Conservation (phyloP, 2,329 filamentous ascomycete species). For the Monilinia fructigena region DNA sequence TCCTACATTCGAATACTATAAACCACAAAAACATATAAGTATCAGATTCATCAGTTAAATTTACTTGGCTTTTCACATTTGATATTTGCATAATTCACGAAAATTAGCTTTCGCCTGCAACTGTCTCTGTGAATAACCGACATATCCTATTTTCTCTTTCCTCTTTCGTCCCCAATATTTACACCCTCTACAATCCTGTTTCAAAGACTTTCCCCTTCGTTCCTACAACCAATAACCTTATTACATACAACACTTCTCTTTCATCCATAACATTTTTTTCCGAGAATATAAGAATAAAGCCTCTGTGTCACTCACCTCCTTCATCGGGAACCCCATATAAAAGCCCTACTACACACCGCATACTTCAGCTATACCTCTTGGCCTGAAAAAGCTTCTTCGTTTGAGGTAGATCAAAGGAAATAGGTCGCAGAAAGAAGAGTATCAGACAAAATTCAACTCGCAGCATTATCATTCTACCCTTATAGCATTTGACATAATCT, state of each 20-base stretch:
- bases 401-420: neutral
- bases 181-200: neutral
- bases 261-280: neutral
- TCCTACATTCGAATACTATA: neutral
- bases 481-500: neutral
- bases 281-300: neutral
- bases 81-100: neutral
- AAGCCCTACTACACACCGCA: neutral
- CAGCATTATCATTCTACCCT: neutral
- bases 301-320: neutral
- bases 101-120: neutral
- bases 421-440: neutral
- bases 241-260: neutral
- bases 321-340: neutral
- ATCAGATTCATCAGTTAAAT: neutral
- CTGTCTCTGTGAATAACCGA: conserved; percentile 3
- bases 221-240: neutral
- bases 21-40: neutral
- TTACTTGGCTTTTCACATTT: neutral
- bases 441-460: neutral
- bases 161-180: neutral
- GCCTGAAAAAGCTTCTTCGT: neutral
- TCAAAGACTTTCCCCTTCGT: neutral
- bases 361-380: neutral
- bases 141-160: neutral